Evolutionary conservation across 1,284 basidiomycete species (phyloP), one percentile per base, ranked within the genome.

Genomic region (Trametes hirsuta): DNA sequence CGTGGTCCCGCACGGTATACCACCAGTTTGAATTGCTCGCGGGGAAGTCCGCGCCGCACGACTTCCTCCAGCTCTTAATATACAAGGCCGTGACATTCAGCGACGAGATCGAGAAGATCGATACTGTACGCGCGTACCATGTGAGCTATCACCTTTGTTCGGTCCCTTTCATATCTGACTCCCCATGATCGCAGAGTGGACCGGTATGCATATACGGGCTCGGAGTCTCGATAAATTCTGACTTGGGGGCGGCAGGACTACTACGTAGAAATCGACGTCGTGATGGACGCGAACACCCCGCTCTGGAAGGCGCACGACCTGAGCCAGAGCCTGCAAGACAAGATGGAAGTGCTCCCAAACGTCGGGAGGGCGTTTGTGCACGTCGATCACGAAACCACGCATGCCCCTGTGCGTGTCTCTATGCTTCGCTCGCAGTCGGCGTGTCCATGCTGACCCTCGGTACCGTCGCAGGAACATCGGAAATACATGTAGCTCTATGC

Each of bases 221-320:
- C 10, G 22, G n/a, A 3, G 24, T 12, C 41, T 37, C 2, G n/a
- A 21, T 36, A 2, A 9, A 6, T 12, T 34, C 54, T 65, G 25
- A 41, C 35, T 35, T 34, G 14, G 39, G 15, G 37, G 4, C 37
- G 15, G 22, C 76, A 94, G 76, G 84, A 94, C 59, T 97, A 94
- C 71, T 93, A 95, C 70, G 95, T 98, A 48, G 96, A 98, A 76
- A 84, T 98, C 9, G 97, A 98, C 74, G 87, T 98, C 54, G 96
- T 98, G 24, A 94, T 99, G 87, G 84, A 90, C 66, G 91, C 90
- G 4, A 86, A 88, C 61, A 97, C 95, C 44, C 93, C 95, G 0
- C 77, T 98, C 1, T 93, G 91, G 88, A 88, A 91, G 71, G 93
- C 95, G 15, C 96, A 98, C 74, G 96, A 98, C 74, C 76, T 97